phyloP scores from a whole-genome alignment of 495 filamentous ascomycete genomes.

The Penicillium lividum region DNA sequence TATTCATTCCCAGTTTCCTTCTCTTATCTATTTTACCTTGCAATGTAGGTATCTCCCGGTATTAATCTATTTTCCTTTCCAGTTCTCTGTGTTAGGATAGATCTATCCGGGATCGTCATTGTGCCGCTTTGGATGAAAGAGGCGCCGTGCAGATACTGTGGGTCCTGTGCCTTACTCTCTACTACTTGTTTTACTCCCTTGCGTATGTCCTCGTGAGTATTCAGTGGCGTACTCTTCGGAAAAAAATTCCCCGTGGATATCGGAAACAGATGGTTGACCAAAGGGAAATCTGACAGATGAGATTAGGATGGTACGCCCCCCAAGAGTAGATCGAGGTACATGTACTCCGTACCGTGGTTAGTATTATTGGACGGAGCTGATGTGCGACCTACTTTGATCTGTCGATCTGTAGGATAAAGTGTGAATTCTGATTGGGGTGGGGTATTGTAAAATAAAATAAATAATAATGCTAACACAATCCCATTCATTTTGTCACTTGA shows the following conservation, averaged over 20 bases:
- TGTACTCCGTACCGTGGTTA: conserved; percentile 1
- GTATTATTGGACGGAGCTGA: conserved; percentile 6
- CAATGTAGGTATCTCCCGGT: too few species aligned
- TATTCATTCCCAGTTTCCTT: not conserved
- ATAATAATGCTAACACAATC: not conserved
- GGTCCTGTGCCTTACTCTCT: conserved; percentile 13
- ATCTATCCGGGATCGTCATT: conserved; percentile 2
- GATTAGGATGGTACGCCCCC: not conserved
- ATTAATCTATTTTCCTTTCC: not conserved
- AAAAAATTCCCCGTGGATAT: not conserved
- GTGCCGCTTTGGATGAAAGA: conserved; percentile 12
- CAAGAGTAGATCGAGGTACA: not conserved
- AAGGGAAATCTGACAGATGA: conserved; percentile 3
- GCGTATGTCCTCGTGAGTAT: conserved; percentile 31
- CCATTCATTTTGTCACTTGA: not conserved
- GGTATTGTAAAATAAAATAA: conserved; percentile 3
- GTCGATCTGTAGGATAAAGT: not conserved
- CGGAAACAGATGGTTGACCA: not conserved
- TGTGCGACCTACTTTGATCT: conserved; percentile 5
- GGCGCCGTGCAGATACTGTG: conserved; percentile 21
- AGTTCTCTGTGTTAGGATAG: not conserved
- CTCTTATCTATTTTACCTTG: not conserved
- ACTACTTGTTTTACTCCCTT: conserved; percentile 25
- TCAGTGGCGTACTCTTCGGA: conserved; percentile 12
- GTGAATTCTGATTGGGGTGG: not conserved